These are phyloP conservation scores for Elaeis oleifera DNA, from an alignment of 202 grass and related monocot species.

Conservation along the genomic window DNA sequence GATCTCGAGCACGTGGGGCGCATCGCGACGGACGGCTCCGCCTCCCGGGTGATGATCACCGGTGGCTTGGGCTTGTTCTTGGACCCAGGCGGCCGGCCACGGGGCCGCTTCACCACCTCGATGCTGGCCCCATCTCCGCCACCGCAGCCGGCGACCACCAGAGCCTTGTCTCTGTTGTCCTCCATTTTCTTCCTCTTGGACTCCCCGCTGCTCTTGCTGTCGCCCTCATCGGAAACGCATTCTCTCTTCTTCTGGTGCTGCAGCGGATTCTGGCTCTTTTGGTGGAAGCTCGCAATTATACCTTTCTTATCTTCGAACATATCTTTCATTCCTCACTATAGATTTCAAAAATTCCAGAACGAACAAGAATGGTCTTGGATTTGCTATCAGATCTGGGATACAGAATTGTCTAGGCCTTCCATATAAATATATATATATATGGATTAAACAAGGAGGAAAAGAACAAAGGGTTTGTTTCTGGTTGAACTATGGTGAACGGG, in stretches of 20 bases:
- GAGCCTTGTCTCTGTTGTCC: background rate
- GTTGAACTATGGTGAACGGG: conserved; percentile 13
- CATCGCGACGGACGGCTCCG: conserved; percentile 32
- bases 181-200: conserved; percentile 32
- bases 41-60: conserved; percentile 40
- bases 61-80: conserved; percentile 20
- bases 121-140: background rate
- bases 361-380: no score
- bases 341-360: no score
- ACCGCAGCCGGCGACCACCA: background rate
- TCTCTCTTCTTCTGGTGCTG: conserved; percentile 51
- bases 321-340: conserved; percentile 35
- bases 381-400: no score
- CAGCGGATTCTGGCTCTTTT: conserved; percentile 17
- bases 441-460: conserved; percentile 1
- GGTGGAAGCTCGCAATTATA: conserved; percentile 26
- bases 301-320: conserved; percentile 48
- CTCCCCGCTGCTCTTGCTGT: conserved; percentile 51
- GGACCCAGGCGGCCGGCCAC: conserved; percentile 3
- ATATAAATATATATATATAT: background rate
- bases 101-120: conserved; percentile 8
- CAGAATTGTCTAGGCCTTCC: background rate
- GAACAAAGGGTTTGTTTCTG: background rate
- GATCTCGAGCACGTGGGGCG: conserved; percentile 46
- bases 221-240: conserved; percentile 69